A percentile compares a stretch with the other conserved stretches of the same genome.
phyloP scores from a whole-genome alignment of 441 rosid genomes.

The Melastoma candidum region DNA sequence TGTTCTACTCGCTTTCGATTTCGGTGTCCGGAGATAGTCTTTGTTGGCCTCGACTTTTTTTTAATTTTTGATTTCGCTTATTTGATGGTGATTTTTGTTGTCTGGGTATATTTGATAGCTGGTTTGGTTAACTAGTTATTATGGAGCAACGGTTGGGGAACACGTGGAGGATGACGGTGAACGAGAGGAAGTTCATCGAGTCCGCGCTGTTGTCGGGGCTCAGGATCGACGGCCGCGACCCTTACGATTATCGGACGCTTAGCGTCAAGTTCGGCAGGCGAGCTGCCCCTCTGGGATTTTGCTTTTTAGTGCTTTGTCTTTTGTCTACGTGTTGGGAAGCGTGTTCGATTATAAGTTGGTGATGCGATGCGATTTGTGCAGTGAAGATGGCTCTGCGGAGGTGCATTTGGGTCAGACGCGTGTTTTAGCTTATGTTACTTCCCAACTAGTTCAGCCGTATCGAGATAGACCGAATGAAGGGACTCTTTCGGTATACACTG shows the following conservation, averaged over 20 bases:
- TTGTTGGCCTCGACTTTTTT: no score
- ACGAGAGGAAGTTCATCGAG: conserved; percentile 84
- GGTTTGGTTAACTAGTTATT: no score
- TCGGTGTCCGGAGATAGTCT: no score
- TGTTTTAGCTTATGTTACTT: conserved; percentile 77
- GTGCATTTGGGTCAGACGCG: conserved; percentile 94
- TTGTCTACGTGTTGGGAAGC: no score
- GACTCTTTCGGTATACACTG: conserved; percentile 60
- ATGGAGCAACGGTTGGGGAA: conserved; percentile 83
- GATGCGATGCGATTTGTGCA: conserved; percentile 16
- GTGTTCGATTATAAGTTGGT: no score
- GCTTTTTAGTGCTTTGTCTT: no score
- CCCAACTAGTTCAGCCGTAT: conserved; percentile 86
- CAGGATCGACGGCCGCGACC: conserved; percentile 77
- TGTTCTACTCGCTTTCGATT: no score
- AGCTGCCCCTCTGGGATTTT: conserved; percentile 9
- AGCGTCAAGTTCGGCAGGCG: conserved; percentile 82
- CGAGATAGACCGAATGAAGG: conserved; percentile 88
- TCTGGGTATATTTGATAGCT: no score
- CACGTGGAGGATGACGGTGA: conserved; percentile 63
- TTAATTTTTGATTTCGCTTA: no score
- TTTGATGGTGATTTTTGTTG: no score
- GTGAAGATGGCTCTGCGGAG: conserved; percentile 89
- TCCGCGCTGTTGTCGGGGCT: conserved; percentile 69
- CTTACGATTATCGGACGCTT: conserved; percentile 72